Evolutionary conservation across 2,329 filamentous ascomycete genomes (phyloP).

Genomic region (Knufia fluminis): DNA sequence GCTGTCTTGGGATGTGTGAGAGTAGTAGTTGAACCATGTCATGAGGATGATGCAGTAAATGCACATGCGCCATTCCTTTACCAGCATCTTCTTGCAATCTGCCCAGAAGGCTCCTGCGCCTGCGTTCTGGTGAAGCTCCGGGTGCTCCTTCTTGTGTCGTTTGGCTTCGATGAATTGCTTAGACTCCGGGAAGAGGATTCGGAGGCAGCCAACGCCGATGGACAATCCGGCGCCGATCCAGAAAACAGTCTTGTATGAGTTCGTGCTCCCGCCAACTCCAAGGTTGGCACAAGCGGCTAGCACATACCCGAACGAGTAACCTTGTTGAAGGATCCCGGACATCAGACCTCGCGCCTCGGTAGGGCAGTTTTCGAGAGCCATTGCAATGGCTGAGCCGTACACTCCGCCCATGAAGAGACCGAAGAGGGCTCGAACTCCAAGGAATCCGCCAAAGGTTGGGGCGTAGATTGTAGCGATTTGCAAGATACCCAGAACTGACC

Average conservation of each 20-base stretch:
- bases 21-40: slow-evolving; percentile 67
- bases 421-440: slow-evolving; percentile 65
- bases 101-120: slow-evolving; percentile 51
- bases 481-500: slow-evolving; percentile 58
- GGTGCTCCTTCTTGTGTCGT: slow-evolving; percentile 36
- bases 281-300: slow-evolving; percentile 67
- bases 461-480: slow-evolving; percentile 74
- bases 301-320: slow-evolving; percentile 72
- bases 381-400: slow-evolving; percentile 69
- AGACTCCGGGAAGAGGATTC: slow-evolving; percentile 63
- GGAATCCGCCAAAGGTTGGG: slow-evolving; percentile 60
- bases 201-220: slow-evolving; percentile 53
- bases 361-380: slow-evolving; percentile 67
- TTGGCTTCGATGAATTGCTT: slow-evolving; percentile 65
- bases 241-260: slow-evolving; percentile 64
- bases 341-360: slow-evolving; percentile 65
- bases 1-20: slow-evolving; percentile 69
- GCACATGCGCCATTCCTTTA: slow-evolving; percentile 64
- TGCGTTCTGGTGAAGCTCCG: slow-evolving; percentile 32
- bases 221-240: slow-evolving; percentile 51
- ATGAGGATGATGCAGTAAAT: slow-evolving; percentile 70
- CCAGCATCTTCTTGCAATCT: slow-evolving; percentile 60
- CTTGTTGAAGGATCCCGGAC: slow-evolving; percentile 74
- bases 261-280: slow-evolving; percentile 50
- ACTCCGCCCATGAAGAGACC: slow-evolving; percentile 75